phyloP scores from a whole-genome alignment of 2,329 filamentous ascomycete genomes.

The Nothopassalora personata region DNA sequence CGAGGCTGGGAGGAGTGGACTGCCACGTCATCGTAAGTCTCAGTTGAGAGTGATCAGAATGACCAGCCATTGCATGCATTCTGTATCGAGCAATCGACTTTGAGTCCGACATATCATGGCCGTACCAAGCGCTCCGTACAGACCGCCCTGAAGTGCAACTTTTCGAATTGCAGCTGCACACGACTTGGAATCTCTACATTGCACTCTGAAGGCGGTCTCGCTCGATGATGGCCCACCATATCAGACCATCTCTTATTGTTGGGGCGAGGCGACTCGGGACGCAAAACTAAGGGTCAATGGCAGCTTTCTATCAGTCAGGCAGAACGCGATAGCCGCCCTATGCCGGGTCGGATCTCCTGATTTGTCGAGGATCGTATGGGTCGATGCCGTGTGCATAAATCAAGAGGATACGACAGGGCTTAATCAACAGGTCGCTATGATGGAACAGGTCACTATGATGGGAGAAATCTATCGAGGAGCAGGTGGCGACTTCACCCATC shows the following conservation, averaged over 20 bases:
- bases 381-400: conserved; percentile 1
- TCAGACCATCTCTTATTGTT: conserved; percentile 2
- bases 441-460: conserved; percentile 3
- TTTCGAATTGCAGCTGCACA: too few species aligned
- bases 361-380: not conserved
- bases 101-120: too few species aligned
- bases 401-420: not conserved
- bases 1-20: too few species aligned
- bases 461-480: not conserved
- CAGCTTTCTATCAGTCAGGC: not conserved
- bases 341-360: not conserved
- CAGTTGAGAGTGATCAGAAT: too few species aligned
- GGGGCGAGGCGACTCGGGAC: not conserved
- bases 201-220: not conserved
- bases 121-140: too few species aligned
- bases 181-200: too few species aligned
- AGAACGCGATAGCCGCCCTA: not conserved
- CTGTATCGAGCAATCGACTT: too few species aligned
- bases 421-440: not conserved
- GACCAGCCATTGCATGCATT: too few species aligned
- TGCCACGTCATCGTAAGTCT: too few species aligned
- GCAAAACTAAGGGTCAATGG: not conserved
- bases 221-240: not conserved
- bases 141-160: too few species aligned
- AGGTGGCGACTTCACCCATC: not conserved